These are phyloP conservation scores for Paralagenidium karlingii DNA, from an alignment of 352 stramenopile genomes.

Conservation along the genomic window DNA sequence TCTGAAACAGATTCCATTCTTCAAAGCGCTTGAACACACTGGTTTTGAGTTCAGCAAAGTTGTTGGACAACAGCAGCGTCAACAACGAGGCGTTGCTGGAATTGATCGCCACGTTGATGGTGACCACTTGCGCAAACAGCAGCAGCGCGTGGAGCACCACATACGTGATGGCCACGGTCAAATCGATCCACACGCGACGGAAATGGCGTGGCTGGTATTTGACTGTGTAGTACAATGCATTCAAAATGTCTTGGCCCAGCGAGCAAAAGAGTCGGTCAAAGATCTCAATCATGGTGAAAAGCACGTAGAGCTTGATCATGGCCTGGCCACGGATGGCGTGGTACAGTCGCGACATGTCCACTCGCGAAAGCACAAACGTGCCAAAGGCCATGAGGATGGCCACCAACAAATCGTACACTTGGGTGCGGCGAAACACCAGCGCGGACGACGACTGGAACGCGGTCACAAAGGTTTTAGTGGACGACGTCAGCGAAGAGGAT, in stretches of 20 bases:
- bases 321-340: slow-evolving; percentile 96
- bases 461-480: slow-evolving; percentile 50
- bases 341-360: slow-evolving; percentile 97
- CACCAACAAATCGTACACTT: slow-evolving; percentile 89
- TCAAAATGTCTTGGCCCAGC: slow-evolving; percentile 94
- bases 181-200: slow-evolving; percentile 64
- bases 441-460: not conserved
- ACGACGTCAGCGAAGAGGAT: slow-evolving; percentile 62
- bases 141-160: slow-evolving; percentile 89
- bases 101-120: slow-evolving; percentile 95
- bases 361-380: slow-evolving; percentile 59
- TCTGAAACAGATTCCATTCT: slow-evolving; percentile 95
- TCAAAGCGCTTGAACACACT: slow-evolving; percentile 98
- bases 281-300: slow-evolving; percentile 97
- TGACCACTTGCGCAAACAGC: slow-evolving; percentile 95
- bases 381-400: slow-evolving; percentile 68
- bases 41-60: slow-evolving; percentile 98
- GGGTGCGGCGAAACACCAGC: slow-evolving; percentile 52
- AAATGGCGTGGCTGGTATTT: slow-evolving; percentile 65
- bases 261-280: slow-evolving; percentile 95
- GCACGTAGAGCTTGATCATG: slow-evolving; percentile 98
- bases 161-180: slow-evolving; percentile 60
- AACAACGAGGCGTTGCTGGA: slow-evolving; percentile 90
- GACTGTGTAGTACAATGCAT: slow-evolving; percentile 88
- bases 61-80: slow-evolving; percentile 94